Evolutionary conservation across 2,329 filamentous ascomycete genomes (phyloP).

Genomic region (Aspergillus calidoustus): DNA sequence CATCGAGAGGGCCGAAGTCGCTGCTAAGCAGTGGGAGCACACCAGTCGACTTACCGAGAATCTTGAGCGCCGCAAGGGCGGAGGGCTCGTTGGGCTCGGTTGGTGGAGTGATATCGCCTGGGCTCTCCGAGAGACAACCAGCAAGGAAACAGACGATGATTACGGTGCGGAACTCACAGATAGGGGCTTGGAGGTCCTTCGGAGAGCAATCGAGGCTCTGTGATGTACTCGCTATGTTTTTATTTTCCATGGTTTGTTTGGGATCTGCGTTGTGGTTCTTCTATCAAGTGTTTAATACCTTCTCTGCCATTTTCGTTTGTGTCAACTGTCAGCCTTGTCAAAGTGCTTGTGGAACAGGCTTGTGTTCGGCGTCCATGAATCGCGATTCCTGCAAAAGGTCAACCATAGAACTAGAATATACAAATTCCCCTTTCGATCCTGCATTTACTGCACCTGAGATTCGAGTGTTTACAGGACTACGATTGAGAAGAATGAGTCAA

Average conservation of each 20-base stretch:
- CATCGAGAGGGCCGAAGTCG: constrained; percentile 83
- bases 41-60: constrained; percentile 89
- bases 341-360: not conserved
- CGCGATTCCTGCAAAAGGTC: not conserved
- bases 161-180: constrained; percentile 48
- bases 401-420: constrained; percentile 3
- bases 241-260: not conserved
- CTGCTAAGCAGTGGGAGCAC: constrained; percentile 92
- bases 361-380: not conserved
- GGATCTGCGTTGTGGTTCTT: not conserved
- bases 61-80: constrained; percentile 77
- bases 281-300: not conserved
- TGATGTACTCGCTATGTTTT: constrained; percentile 34
- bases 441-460: not conserved
- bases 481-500: not conserved
- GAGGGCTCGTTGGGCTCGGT: constrained; percentile 81
- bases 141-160: constrained; percentile 30
- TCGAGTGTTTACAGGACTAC: not conserved
- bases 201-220: constrained; percentile 60
- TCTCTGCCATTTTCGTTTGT: not conserved
- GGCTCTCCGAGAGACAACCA: constrained; percentile 64
- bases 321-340: not conserved
- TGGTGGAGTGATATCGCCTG: constrained; percentile 85
- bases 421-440: not conserved
- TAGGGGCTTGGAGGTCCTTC: constrained; percentile 60